phyloP scores from a whole-genome alignment of 2,329 filamentous ascomycete genomes.

The Curvularia verruculosa region DNA sequence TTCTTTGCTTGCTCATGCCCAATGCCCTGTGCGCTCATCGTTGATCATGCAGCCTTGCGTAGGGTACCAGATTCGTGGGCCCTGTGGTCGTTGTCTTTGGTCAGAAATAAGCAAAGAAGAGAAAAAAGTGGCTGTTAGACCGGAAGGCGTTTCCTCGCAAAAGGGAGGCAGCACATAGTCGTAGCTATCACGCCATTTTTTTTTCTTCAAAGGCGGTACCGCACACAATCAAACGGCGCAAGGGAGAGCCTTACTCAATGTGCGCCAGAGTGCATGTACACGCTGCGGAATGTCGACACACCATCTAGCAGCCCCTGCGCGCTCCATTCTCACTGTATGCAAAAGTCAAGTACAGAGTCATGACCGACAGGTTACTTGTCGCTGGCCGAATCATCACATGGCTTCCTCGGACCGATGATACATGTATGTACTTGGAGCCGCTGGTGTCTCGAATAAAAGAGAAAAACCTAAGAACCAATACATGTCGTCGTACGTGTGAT shows the following conservation, averaged over 20 bases:
- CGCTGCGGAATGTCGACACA: conserved; percentile 12
- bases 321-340: conserved; percentile 6
- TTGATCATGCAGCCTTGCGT: conserved; percentile 12
- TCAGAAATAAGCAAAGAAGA: conserved; percentile 7
- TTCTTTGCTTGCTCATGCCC: too few relatives aligned
- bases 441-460: conserved; percentile 5
- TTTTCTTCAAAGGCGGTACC: conserved; percentile 7
- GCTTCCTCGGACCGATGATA: conserved; percentile 13
- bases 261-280: conserved; percentile 10
- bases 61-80: conserved; percentile 2
- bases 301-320: conserved; percentile 23
- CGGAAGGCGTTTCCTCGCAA: background rate
- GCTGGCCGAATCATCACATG: conserved; percentile 3
- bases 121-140: conserved; percentile 1
- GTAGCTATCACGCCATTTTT: conserved; percentile 9
- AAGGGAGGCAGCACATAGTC: conserved; percentile 4
- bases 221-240: conserved; percentile 1
- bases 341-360: conserved; percentile 3
- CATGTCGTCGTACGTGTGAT: conserved; percentile 13
- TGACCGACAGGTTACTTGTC: conserved; percentile 7
- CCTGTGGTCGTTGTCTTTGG: background rate
- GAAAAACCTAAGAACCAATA: background rate
- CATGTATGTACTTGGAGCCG: conserved; percentile 18
- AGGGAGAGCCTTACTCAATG: conserved; percentile 6
- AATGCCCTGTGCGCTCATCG: conserved; percentile 12